These are phyloP conservation scores for Pleomassaria siparia DNA, from an alignment of 2,329 filamentous ascomycete genomes.

Conservation along the genomic window DNA sequence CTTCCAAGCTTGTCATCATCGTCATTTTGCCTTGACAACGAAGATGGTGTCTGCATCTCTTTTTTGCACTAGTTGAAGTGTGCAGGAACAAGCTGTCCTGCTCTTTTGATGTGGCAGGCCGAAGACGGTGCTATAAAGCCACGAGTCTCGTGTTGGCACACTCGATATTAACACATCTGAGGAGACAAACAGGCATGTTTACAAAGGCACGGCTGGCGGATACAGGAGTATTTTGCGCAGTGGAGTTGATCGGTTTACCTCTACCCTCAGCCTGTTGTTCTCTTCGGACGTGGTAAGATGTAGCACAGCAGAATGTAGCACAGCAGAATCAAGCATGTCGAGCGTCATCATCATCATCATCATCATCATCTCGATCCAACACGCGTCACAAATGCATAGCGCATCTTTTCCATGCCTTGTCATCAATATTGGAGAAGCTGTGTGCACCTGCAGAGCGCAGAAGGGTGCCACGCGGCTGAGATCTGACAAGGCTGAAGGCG, in stretches of 20 bases:
- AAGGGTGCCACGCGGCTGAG: conserved; percentile 13
- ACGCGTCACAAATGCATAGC: conserved; percentile 5
- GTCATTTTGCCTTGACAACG: conserved; percentile 6
- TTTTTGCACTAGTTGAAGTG: conserved; percentile 12
- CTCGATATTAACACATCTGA: too few species aligned
- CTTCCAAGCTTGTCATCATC: conserved; percentile 6
- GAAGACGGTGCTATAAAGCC: conserved; percentile 4
- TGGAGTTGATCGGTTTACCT: too few species aligned
- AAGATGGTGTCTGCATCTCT: conserved; percentile 8
- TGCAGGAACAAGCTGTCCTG: conserved; percentile 17
- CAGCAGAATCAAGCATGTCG: conserved; percentile 11
- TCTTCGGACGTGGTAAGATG: too few species aligned
- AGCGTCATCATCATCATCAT: too few species aligned
- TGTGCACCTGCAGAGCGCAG: conserved; percentile 1
- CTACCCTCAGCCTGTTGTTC: too few species aligned
- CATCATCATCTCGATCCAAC: conserved; percentile 4
- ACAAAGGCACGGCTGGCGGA: too few species aligned
- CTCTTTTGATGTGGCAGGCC: conserved; percentile 10
- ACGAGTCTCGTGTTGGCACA: conserved; percentile 10
- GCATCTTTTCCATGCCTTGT: conserved; percentile 7
- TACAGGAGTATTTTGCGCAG: too few species aligned
- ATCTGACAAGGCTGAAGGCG: conserved; percentile 27
- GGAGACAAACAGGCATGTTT: too few species aligned
- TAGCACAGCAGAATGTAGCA: conserved; percentile 12
- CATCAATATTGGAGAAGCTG: conserved; percentile 5